Percentiles rank a stretch among this genome's conserved stretches.
Evolutionary conservation across 495 filamentous ascomycete species (phyloP).

Genomic region (Aspergillus affinis): DNA sequence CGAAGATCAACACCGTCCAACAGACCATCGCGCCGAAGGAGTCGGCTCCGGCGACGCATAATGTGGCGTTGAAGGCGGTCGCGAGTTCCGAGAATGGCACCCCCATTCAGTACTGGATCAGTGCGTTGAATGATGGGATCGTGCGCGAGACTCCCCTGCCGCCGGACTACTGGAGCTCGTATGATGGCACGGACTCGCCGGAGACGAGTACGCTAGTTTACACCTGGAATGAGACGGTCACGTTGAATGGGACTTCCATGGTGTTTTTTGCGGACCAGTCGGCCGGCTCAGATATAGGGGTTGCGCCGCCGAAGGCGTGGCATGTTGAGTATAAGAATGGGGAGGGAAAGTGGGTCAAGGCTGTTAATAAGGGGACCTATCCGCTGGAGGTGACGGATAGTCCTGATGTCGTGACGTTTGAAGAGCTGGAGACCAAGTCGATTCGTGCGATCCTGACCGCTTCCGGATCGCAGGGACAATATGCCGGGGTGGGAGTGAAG

Average conservation of each 20-base stretch:
- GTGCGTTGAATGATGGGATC: constrained; percentile 8
- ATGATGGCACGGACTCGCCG: background rate
- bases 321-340: constrained; percentile 7
- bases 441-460: constrained; percentile 2
- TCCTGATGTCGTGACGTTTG: background rate
- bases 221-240: constrained; percentile 6
- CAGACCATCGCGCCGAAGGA: background rate
- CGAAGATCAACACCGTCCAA: background rate
- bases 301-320: constrained; percentile 2
- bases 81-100: background rate
- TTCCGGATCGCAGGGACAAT: background rate
- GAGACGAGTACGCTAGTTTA: background rate
- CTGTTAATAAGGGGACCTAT: background rate
- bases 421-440: background rate
- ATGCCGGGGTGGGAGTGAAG: constrained; percentile 5
- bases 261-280: constrained; percentile 7
- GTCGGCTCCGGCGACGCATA: background rate
- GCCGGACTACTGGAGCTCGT: constrained; percentile 7
- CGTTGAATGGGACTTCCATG: constrained; percentile 2
- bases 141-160: constrained; percentile 6
- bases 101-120: constrained; percentile 9
- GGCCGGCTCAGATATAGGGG: constrained; percentile 1
- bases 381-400: constrained; percentile 5
- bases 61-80: background rate
- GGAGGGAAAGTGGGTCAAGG: background rate